Conservation (phyloP, 495 filamentous ascomycete species). For the Talaromyces thailandensis region DNA sequence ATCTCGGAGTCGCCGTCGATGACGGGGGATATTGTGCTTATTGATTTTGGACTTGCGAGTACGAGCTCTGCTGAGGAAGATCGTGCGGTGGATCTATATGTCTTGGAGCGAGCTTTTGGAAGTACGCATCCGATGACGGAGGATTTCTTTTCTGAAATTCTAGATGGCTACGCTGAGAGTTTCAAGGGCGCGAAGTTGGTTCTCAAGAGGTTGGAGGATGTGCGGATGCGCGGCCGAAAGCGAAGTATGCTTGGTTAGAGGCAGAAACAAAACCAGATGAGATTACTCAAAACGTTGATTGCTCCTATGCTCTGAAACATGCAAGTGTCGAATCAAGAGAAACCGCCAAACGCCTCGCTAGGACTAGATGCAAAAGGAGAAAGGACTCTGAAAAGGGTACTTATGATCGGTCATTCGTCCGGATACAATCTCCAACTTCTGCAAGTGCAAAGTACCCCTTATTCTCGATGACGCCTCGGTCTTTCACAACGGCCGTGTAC, state of each 20-base stretch:
- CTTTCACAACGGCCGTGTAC: conserved; percentile 94
- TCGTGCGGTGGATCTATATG: conserved; percentile 91
- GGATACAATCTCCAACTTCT: conserved; percentile 45
- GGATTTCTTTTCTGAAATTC: conserved; percentile 56
- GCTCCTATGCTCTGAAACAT: conserved; percentile 3
- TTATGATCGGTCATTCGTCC: conserved; percentile 13
- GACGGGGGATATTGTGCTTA: conserved; percentile 73
- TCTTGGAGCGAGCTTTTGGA: conserved; percentile 90
- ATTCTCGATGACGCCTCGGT: conserved; percentile 95
- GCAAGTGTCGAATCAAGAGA: conserved; percentile 9
- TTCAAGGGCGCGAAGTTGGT: conserved; percentile 51
- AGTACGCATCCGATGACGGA: conserved; percentile 90
- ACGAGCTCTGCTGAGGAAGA: conserved; percentile 86
- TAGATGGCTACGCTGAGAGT: conserved; percentile 52
- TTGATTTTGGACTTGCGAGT: conserved; percentile 89
- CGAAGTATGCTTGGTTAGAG: conserved; percentile 91
- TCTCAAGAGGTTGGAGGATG: conserved; percentile 78
- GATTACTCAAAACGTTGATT: background rate
- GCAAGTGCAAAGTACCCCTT: conserved; percentile 93
- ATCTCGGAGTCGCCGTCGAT: conserved; percentile 18
- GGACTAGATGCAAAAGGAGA: background rate
- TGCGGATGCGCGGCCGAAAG: conserved; percentile 93
- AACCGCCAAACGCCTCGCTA: conserved; percentile 24
- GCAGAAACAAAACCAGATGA: background rate
- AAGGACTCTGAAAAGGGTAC: conserved; percentile 3